Conservation (phyloP, 2,329 filamentous ascomycete genomes). For the Paecilomyces sp. region DNA sequence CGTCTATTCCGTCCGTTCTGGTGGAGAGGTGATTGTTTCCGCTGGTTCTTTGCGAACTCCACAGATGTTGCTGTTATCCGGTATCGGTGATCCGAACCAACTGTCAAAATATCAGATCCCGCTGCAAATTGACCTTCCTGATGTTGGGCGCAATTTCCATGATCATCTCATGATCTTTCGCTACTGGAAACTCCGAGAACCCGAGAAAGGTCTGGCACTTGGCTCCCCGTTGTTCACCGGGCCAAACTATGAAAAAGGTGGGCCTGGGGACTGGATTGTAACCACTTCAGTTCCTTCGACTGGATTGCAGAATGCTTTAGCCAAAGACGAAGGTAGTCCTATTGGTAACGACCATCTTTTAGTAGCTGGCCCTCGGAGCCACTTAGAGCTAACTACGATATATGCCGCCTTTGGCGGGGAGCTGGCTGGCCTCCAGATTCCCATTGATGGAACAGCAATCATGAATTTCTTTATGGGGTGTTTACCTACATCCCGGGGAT, state of each 20-base stretch:
- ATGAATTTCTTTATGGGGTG: conserved; percentile 12
- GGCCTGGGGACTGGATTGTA: conserved; percentile 1
- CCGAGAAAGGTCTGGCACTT: background rate
- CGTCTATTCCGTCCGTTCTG: background rate
- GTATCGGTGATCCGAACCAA: conserved; percentile 52
- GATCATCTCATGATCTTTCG: conserved; percentile 40
- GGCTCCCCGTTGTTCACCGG: background rate
- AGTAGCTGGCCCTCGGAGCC: background rate
- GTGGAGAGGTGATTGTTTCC: conserved; percentile 3
- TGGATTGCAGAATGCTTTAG: background rate
- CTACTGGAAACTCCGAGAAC: background rate
- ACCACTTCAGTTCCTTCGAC: background rate
- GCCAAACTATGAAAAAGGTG: background rate
- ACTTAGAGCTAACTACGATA: conserved; percentile 14
- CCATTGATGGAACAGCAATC: conserved; percentile 17
- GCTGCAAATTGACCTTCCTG: conserved; percentile 49
- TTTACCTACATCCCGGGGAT: conserved; percentile 14
- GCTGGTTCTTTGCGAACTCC: conserved; percentile 29
- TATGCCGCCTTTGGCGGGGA: conserved; percentile 15
- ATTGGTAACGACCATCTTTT: background rate
- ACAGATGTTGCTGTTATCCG: conserved; percentile 58
- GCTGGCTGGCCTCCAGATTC: conserved; percentile 6
- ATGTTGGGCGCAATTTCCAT: conserved; percentile 58
- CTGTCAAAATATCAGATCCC: conserved; percentile 49
- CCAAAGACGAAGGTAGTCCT: background rate